Conservation (phyloP, 2,329 filamentous ascomycete genomes). For the Neodidymelliopsis sp. region DNA sequence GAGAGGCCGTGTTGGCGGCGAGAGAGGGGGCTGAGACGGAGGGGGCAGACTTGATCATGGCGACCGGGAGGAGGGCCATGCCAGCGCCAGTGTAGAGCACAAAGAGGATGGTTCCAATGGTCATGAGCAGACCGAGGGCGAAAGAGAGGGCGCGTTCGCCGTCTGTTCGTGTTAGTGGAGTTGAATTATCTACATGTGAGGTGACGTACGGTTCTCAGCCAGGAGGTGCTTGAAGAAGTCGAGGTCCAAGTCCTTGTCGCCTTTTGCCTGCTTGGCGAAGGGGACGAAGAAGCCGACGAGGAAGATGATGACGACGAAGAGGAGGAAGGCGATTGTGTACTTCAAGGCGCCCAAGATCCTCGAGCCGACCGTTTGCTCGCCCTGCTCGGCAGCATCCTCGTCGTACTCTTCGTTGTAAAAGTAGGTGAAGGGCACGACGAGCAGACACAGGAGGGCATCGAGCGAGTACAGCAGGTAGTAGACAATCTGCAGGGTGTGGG, state of each 20-base stretch:
- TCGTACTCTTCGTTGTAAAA: constrained; percentile 99
- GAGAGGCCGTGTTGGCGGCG: constrained; percentile 76
- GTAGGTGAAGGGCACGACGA: constrained; percentile 94
- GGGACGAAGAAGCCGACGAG: constrained; percentile 94
- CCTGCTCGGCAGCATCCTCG: constrained; percentile 83
- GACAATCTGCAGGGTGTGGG: constrained; percentile 81
- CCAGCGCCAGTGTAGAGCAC: constrained; percentile 88
- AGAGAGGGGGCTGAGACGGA: constrained; percentile 83
- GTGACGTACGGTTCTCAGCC: constrained; percentile 74
- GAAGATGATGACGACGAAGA: constrained; percentile 83
- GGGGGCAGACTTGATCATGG: constrained; percentile 90
- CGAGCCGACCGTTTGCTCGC: constrained; percentile 72
- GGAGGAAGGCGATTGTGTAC: constrained; percentile 86
- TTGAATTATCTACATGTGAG: not conserved
- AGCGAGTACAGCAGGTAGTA: constrained; percentile 94
- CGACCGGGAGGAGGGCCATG: constrained; percentile 85
- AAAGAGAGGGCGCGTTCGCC: constrained; percentile 94
- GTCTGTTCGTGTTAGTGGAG: constrained; percentile 55
- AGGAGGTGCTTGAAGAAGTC: constrained; percentile 91
- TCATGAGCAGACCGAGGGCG: constrained; percentile 84
- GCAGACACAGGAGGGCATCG: constrained; percentile 85
- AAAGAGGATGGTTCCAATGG: constrained; percentile 85
- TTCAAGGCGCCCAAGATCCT: constrained; percentile 86
- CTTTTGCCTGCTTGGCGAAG: constrained; percentile 69
- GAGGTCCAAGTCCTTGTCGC: constrained; percentile 74